Evolutionary conservation across 306 rosid species (phyloP), one percentile per base, ranked within the genome.

Genomic region (Coriaria nepalensis): DNA sequence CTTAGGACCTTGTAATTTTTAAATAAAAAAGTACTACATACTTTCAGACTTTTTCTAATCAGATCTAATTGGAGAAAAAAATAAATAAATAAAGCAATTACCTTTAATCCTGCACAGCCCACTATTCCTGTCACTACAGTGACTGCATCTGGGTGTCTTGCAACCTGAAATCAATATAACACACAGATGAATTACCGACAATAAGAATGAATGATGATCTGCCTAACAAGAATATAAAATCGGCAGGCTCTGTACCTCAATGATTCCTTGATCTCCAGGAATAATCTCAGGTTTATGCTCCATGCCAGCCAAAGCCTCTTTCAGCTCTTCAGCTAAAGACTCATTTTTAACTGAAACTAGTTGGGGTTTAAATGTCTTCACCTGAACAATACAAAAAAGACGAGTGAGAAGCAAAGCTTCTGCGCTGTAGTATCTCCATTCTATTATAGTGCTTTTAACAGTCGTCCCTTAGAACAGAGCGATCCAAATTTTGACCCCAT

Each of bases 31-130:
- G n/a, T n/a, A n/a, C n/a, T n/a, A n/a, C n/a, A n/a, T n/a, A n/a
- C n/a, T n/a, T n/a, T n/a, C n/a, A n/a, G n/a, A n/a, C n/a, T n/a
- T n/a, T n/a, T n/a, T n/a, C n/a, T n/a, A n/a, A n/a, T n/a, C n/a
- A n/a, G n/a, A n/a, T n/a, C n/a, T n/a, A n/a, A n/a, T n/a, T n/a
- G n/a, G n/a, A n/a, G n/a, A n/a, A n/a, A n/a, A n/a, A n/a, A n/a
- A n/a, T n/a, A n/a, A n/a, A n/a, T n/a, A n/a, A n/a, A n/a, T n/a
- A n/a, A n/a, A 7, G 29, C 9, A 56, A 59, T 61, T 78, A 90
- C 98, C 98, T 79, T 79, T 14, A 90, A 61, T 66, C 98, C 98
- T 50, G 98, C 98, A 71, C 98, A 90, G 34, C 98, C 98, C 50
- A 90, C 98, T 41, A 90, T 90, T 67, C 95, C 98, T 4, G 95